Evolutionary conservation across 2,329 filamentous ascomycete species (phyloP).

Genomic region (Nakataea oryzae): DNA sequence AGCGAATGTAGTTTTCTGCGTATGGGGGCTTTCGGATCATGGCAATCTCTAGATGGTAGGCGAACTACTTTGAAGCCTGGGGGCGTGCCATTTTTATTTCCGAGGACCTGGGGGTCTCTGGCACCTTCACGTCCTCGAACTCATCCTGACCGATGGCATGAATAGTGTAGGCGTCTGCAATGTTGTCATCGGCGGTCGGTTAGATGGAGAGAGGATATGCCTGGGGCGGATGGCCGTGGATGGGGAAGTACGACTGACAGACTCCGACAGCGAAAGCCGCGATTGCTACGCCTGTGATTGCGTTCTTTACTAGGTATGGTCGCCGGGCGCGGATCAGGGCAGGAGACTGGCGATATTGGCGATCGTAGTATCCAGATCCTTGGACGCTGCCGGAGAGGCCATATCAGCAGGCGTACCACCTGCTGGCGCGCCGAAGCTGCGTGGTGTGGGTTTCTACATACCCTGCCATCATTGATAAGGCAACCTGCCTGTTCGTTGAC

Average conservation of each 20-base stretch:
- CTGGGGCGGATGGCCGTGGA: not conserved
- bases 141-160: conserved; percentile 88
- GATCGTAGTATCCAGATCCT: conserved; percentile 78
- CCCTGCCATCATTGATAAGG: conserved; percentile 2
- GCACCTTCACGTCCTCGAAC: conserved; percentile 90
- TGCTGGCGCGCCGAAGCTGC: not conserved
- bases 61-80: not conserved
- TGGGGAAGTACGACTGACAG: conserved; percentile 48
- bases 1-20: not conserved
- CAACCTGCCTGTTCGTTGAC: not conserved
- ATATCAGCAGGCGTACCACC: not conserved
- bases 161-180: conserved; percentile 52
- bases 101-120: conserved; percentile 47
- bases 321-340: conserved; percentile 85
- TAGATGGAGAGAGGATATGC: not conserved
- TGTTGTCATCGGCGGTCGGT: not conserved
- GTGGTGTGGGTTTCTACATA: not conserved
- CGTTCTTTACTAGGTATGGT: conserved; percentile 86
- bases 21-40: not conserved
- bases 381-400: conserved; percentile 23
- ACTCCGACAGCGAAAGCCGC: conserved; percentile 69
- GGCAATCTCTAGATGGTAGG: too few relatives aligned
- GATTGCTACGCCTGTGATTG: conserved; percentile 67
- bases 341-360: conserved; percentile 72
- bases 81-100: conserved; percentile 9